phyloP scores from a whole-genome alignment of 148 eudicot genomes.

The Heliamphora exappendiculata region DNA sequence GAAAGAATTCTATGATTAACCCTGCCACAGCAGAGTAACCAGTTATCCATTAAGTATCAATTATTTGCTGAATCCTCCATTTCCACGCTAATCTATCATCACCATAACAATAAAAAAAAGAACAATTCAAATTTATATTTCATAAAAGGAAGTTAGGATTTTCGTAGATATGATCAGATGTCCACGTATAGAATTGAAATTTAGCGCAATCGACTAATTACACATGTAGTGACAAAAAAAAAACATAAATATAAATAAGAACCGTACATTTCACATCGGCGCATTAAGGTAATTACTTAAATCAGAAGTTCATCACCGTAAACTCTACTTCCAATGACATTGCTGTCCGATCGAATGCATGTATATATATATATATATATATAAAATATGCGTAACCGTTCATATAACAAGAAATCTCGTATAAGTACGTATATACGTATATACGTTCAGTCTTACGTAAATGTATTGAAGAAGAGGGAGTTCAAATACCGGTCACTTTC shows the following conservation, averaged over 20 bases:
- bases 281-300: neutral
- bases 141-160: neutral
- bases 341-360: neutral
- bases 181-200: neutral
- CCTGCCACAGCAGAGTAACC: conserved; percentile 13
- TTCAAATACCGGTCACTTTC: neutral
- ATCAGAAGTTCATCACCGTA: neutral
- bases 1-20: neutral
- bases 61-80: neutral
- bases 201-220: neutral
- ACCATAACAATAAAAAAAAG: neutral
- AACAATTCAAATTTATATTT: neutral
- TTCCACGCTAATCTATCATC: neutral
- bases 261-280: neutral
- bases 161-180: neutral
- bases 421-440: neutral
- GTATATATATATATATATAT: neutral
- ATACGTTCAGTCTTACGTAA: neutral
- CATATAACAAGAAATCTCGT: too few relatives aligned
- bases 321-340: neutral
- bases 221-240: neutral
- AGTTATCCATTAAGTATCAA: conserved; percentile 5
- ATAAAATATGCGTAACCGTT: too few relatives aligned
- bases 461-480: neutral
- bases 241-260: neutral